Conservation (phyloP, 2,329 filamentous ascomycete species). For the Daldinia sp. region DNA sequence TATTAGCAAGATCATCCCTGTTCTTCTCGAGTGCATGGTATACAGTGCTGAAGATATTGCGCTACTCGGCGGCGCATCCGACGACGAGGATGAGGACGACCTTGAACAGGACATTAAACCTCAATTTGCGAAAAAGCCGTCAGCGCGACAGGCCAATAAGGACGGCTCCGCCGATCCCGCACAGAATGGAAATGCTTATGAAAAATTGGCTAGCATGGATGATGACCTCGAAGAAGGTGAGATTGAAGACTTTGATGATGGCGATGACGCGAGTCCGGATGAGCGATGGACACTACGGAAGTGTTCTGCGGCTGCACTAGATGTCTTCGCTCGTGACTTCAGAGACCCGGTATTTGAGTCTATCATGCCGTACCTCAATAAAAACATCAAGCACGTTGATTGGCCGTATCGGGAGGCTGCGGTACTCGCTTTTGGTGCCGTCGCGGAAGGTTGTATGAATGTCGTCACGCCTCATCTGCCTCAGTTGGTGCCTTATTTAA, state of each 20-base stretch:
- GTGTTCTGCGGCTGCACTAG: conserved; percentile 93
- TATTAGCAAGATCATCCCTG: conserved; percentile 85
- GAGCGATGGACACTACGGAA: conserved; percentile 96
- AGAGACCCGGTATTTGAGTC: conserved; percentile 86
- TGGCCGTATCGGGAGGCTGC: conserved; percentile 95
- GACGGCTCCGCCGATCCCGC: conserved; percentile 59
- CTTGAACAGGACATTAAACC: conserved; percentile 91
- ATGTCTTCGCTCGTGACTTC: conserved; percentile 93
- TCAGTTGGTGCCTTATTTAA: conserved; percentile 88
- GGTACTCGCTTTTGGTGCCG: conserved; percentile 90
- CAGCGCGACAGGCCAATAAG: conserved; percentile 66
- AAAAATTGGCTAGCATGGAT: conserved; percentile 67
- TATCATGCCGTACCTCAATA: conserved; percentile 90
- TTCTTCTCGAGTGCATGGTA: conserved; percentile 92
- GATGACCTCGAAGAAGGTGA: conserved; percentile 89
- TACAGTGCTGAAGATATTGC: conserved; percentile 95
- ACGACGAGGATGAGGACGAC: conserved; percentile 93
- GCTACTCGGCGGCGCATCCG: conserved; percentile 80
- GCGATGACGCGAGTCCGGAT: conserved; percentile 84
- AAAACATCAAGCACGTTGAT: conserved; percentile 85
- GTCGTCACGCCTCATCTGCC: conserved; percentile 90
- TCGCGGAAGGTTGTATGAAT: conserved; percentile 92
- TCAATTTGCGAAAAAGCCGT: conserved; percentile 78
- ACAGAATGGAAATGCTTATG: conserved; percentile 63
- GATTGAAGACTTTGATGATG: conserved; percentile 76